phyloP scores from a whole-genome alignment of 345 rosid species.

The Arabidopsis arenosa region DNA sequence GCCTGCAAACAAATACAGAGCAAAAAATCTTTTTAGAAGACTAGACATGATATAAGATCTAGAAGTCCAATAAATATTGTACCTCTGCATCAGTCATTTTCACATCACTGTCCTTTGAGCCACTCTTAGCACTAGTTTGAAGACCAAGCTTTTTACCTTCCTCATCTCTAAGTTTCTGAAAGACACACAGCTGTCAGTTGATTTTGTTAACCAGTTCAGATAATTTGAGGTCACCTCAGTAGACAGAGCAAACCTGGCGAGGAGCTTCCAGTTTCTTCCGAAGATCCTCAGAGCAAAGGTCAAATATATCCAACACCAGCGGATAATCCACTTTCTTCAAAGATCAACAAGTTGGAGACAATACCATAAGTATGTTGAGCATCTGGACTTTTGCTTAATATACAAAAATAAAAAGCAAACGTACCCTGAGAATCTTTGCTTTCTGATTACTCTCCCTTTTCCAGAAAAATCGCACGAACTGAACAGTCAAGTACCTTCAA shows the following conservation, averaged over 20 bases:
- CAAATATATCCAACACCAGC: constrained; percentile 86
- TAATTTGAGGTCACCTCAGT: background rate
- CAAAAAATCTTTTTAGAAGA: background rate
- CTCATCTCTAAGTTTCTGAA: constrained; percentile 80
- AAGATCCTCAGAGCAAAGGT: constrained; percentile 90
- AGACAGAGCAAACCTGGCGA: constrained; percentile 67
- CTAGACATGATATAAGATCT: background rate
- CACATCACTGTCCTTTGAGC: constrained; percentile 63
- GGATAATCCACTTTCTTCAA: constrained; percentile 98
- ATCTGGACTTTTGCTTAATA: background rate
- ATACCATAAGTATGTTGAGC: constrained; percentile 5
- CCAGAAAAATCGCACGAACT: constrained; percentile 99
- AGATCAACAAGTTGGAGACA: constrained; percentile 28
- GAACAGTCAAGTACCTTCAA: constrained; percentile 93
- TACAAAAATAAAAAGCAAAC: constrained; percentile 23
- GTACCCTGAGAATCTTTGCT: constrained; percentile 95
- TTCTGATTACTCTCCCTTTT: constrained; percentile 98
- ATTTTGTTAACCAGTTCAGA: constrained; percentile 9
- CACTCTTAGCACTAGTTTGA: constrained; percentile 56
- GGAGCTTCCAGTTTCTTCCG: constrained; percentile 77
- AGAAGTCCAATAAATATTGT: constrained; percentile 27
- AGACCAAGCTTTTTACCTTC: constrained; percentile 89
- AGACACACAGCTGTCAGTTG: constrained; percentile 22
- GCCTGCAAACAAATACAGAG: constrained; percentile 53
- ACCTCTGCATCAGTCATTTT: constrained; percentile 89